Conservation (phyloP, 306 rosid genomes). For the Notholithocarpus densiflorus region DNA sequence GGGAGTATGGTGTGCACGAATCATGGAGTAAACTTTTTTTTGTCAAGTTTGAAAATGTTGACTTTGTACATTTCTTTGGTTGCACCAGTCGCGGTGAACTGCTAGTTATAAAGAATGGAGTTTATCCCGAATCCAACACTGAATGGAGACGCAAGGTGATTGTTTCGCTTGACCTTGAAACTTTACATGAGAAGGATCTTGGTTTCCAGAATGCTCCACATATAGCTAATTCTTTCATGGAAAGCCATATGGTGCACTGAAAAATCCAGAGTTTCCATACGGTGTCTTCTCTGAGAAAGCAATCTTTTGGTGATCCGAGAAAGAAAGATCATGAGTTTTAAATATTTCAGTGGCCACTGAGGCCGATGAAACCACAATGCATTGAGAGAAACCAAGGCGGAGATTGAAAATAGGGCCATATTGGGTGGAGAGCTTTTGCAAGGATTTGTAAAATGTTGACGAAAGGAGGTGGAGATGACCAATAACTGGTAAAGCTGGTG, state of each 20-base stretch:
- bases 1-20: no score
- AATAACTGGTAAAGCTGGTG: slow-evolving; percentile 35
- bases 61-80: no score
- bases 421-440: slow-evolving; percentile 32
- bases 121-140: no score
- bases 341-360: slow-evolving; percentile 31
- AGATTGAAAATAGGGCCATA: slow-evolving; percentile 46
- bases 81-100: no score
- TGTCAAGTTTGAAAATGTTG: no score
- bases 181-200: no score
- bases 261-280: slow-evolving; percentile 31
- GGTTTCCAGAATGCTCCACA: no score
- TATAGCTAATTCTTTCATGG: no score
- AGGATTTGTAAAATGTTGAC: slow-evolving; percentile 25
- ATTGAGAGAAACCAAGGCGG: slow-evolving; percentile 31
- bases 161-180: no score
- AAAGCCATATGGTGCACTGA: slow-evolving; percentile 32
- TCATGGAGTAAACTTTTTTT: no score
- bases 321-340: slow-evolving; percentile 41
- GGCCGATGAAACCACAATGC: slow-evolving; percentile 35
- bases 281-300: background rate
- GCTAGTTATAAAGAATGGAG: no score
- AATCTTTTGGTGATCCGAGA: slow-evolving; percentile 1
- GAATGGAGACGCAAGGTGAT: no score
- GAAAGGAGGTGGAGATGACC: slow-evolving; percentile 49